Base-by-base conservation (phyloP, 805 yeast species). In the Metschnikowia hibisci region DNA sequence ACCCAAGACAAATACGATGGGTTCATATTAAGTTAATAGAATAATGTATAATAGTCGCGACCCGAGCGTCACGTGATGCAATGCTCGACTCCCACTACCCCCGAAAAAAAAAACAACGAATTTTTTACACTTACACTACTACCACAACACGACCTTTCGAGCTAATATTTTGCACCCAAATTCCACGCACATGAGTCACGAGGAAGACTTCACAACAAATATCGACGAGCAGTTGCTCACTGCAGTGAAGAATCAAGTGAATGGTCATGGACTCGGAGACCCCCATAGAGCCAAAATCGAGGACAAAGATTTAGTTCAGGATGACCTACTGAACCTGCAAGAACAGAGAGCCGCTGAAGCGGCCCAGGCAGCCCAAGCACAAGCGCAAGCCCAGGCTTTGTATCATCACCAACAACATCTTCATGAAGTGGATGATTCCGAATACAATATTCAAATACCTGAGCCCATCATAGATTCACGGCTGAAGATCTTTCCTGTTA, bases 381-480 rank as follows among this genome's bases (percentile, higher is more conserved):
- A 41, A 22, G 52, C 51, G 13, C 51, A 49, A 38, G 55, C 53
- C 4, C 54, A 52, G 41, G 55, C 55, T n/a, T 43, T 52, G 34
- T 50, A 54, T 39, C 50, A 46, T 35, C 54, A 51, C 38, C 57
- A 53, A 41, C 48, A 48, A 14, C 52, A 54, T 29, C 36, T 52
- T 36, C 57, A 57, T 43, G 62, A 57, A 8, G 50, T 46, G 6
- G 47, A 44, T 14, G 72, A 66, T 16, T 57, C 63, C 23, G 74
- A 70, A 43, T 70, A 66, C 53, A 69, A 67, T 46, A 70, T 70
- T 48, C 74, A 67, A 56, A 69, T 70, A 37, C 76, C 76, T 14
- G 76, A 69, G 40, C 76, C 76, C 7, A 66, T 70, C 33, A 61
- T 70, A 44, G 69, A 67, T 49, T 55, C 69, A 27, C 67, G 69